Conservation (phyloP, 441 rosid species). For the Adansonia grandidieri region DNA sequence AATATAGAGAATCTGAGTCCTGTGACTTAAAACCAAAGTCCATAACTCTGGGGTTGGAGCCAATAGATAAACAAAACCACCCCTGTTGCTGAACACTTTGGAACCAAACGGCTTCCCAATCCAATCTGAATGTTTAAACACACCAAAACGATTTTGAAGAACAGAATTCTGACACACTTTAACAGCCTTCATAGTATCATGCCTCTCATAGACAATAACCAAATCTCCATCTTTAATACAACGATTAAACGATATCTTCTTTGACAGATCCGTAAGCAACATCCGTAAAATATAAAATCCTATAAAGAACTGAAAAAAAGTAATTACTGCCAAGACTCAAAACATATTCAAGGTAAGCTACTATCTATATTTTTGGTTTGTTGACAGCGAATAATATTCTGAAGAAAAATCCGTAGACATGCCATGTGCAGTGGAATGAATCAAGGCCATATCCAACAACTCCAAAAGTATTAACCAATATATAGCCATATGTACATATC, state of each 20-base stretch:
- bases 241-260: conserved; percentile 57
- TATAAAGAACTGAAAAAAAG: background rate
- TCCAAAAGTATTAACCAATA: background rate
- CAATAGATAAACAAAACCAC: conserved; percentile 72
- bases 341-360: conserved; percentile 20
- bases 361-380: background rate
- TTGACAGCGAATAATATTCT: background rate
- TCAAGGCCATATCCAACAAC: conserved; percentile 17
- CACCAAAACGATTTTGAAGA: conserved; percentile 87
- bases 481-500: background rate
- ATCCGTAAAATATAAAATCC: conserved; percentile 35
- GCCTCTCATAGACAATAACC: conserved; percentile 79
- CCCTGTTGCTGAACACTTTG: conserved; percentile 84
- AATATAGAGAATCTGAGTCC: conserved; percentile 93
- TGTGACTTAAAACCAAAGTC: conserved; percentile 89
- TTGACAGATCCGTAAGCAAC: conserved; percentile 58
- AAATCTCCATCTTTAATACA: conserved; percentile 68
- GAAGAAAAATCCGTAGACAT: background rate
- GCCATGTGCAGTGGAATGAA: background rate
- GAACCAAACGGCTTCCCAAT: conserved; percentile 89
- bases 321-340: conserved; percentile 20
- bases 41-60: conserved; percentile 93
- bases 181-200: conserved; percentile 80
- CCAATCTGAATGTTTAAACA: conserved; percentile 87
- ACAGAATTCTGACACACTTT: conserved; percentile 56